These are phyloP conservation scores for Cordyceps farinosa DNA, from an alignment of 2,329 filamentous ascomycete species.

Conservation along the genomic window DNA sequence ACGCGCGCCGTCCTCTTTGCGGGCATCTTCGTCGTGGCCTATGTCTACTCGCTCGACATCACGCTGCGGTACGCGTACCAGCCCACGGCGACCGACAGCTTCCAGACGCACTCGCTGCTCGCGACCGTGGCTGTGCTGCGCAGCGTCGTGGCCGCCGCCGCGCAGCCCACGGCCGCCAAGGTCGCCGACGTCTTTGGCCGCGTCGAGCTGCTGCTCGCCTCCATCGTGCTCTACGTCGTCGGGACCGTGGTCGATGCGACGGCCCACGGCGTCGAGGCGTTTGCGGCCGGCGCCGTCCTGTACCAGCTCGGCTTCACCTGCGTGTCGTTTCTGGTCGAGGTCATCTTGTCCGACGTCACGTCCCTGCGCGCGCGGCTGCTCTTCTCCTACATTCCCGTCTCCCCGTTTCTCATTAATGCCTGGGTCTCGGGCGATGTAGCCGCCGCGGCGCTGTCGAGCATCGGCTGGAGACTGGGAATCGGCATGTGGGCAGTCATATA, in stretches of 20 bases:
- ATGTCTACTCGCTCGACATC: conserved; percentile 60
- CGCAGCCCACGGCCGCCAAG: conserved; percentile 54
- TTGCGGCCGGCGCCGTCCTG: conserved; percentile 54
- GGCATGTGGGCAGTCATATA: conserved; percentile 64
- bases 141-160: conserved; percentile 56
- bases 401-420: conserved; percentile 60
- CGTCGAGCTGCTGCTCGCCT: conserved; percentile 52
- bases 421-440: conserved; percentile 61
- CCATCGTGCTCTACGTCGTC: conserved; percentile 56
- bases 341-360: conserved; percentile 61
- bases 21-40: conserved; percentile 60
- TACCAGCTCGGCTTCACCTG: conserved; percentile 63
- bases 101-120: conserved; percentile 50
- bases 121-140: conserved; percentile 56
- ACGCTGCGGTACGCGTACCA: conserved; percentile 54
- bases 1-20: conserved; percentile 58
- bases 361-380: conserved; percentile 59
- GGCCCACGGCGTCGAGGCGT: conserved; percentile 45
- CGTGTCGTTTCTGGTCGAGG: conserved; percentile 60
- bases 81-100: conserved; percentile 50
- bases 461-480: conserved; percentile 59
- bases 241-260: conserved; percentile 55
- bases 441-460: conserved; percentile 42
- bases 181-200: conserved; percentile 61
- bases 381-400: conserved; percentile 60